phyloP scores from a whole-genome alignment of 1,284 basidiomycete species.

The Papiliotrema fonsecae region DNA sequence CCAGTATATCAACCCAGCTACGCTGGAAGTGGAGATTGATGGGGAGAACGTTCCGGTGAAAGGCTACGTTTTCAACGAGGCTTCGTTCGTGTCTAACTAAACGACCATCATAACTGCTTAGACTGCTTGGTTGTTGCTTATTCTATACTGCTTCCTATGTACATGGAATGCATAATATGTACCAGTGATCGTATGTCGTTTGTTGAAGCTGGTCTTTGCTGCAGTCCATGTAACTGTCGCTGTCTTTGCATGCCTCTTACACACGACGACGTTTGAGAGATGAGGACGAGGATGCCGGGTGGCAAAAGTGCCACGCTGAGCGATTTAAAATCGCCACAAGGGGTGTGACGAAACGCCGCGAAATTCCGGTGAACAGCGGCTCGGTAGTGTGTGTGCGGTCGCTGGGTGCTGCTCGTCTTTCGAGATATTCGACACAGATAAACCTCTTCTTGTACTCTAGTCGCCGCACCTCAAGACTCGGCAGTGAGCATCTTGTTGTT shows the following conservation, averaged over 20 bases:
- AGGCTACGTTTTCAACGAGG: constrained; percentile 78
- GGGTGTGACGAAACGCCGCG: constrained; percentile 1
- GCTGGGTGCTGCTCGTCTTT: background rate
- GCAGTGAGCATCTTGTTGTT: background rate
- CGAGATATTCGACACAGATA: background rate
- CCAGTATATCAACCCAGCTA: constrained; percentile 76
- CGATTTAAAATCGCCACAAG: background rate
- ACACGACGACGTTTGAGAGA: too few relatives aligned
- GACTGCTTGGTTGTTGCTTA: too few relatives aligned
- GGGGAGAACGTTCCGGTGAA: constrained; percentile 53
- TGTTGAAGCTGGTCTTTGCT: too few relatives aligned
- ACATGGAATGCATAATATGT: too few relatives aligned
- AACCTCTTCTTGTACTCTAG: background rate
- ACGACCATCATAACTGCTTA: too few relatives aligned
- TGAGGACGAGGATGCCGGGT: too few relatives aligned
- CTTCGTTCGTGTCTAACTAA: constrained; percentile 72
- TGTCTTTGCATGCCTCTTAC: too few relatives aligned
- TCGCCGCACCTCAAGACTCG: background rate
- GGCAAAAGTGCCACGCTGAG: constrained; percentile 1
- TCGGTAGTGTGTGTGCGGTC: background rate
- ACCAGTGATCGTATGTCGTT: too few relatives aligned
- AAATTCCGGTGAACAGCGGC: background rate
- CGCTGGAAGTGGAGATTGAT: constrained; percentile 60
- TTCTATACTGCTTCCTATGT: too few relatives aligned
- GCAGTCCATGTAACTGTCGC: too few relatives aligned